These are phyloP conservation scores for Populus ilicifolia DNA, from an alignment of 345 rosid genomes.

Conservation along the genomic window DNA sequence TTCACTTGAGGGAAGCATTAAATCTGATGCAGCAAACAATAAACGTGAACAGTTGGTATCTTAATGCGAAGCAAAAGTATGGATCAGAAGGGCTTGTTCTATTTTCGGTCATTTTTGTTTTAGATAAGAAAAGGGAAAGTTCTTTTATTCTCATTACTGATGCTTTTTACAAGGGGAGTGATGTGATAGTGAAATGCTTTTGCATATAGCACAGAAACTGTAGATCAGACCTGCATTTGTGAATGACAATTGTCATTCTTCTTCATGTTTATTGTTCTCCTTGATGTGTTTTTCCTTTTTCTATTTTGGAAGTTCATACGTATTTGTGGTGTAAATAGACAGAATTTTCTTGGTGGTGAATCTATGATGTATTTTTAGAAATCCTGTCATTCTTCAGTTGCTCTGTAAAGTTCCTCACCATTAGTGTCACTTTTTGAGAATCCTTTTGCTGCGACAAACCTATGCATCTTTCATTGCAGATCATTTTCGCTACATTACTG, in stretches of 20 bases:
- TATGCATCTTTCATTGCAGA: not conserved
- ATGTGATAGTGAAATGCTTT: not conserved
- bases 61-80: not conserved
- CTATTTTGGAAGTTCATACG: not conserved
- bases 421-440: not conserved
- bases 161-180: not conserved
- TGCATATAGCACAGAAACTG: not conserved
- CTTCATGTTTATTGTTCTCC: not conserved
- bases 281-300: not conserved
- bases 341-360: not conserved
- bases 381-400: not conserved
- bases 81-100: not conserved
- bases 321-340: constrained; percentile 11
- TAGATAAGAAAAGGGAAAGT: not conserved
- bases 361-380: not conserved
- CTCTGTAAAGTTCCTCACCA: not conserved
- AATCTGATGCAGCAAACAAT: constrained; percentile 23
- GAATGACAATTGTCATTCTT: not conserved
- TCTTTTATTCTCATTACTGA: not conserved
- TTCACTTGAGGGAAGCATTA: constrained; percentile 19
- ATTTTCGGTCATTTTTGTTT: constrained; percentile 1
- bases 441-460: not conserved
- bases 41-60: constrained; percentile 19
- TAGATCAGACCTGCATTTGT: not conserved
- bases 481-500: not conserved